phyloP scores from a whole-genome alignment of 129 eudicot genomes.

The Centaurea solstitialis region DNA sequence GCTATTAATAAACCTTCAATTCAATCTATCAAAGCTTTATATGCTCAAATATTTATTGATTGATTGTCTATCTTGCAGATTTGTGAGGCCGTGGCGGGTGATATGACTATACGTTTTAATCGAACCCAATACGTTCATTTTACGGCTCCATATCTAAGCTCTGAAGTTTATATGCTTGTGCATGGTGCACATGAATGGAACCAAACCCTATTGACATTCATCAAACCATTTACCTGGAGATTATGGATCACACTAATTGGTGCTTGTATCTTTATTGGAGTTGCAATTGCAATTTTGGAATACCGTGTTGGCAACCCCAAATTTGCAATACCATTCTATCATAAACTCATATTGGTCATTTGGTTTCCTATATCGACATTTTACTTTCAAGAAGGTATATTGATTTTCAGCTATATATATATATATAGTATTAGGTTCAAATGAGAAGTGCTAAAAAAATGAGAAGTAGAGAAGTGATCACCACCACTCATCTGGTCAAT shows the following conservation, averaged over 20 bases:
- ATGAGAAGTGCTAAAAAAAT: no score
- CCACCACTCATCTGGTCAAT: no score
- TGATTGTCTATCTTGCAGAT: conserved; percentile 1
- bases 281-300: conserved; percentile 20
- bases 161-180: conserved; percentile 26
- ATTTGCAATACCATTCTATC: conserved; percentile 10
- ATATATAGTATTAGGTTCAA: no score
- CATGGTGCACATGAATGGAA: conserved; percentile 11
- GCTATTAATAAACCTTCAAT: not conserved
- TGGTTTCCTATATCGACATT: conserved; percentile 29
- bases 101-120: conserved; percentile 15
- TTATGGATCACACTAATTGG: conserved; percentile 18
- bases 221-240: conserved; percentile 16
- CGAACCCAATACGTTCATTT: conserved; percentile 13
- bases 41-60: not conserved
- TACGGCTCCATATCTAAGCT: conserved; percentile 24
- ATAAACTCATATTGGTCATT: conserved; percentile 1
- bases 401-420: not conserved
- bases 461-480: no score
- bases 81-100: conserved; percentile 23
- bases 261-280: conserved; percentile 4
- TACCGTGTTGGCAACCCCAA: conserved; percentile 20
- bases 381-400: conserved; percentile 23
- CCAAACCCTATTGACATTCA: conserved; percentile 26
- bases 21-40: not conserved